Base-by-base conservation (phyloP, 495 filamentous ascomycete genomes). In the Halenospora varia region DNA sequence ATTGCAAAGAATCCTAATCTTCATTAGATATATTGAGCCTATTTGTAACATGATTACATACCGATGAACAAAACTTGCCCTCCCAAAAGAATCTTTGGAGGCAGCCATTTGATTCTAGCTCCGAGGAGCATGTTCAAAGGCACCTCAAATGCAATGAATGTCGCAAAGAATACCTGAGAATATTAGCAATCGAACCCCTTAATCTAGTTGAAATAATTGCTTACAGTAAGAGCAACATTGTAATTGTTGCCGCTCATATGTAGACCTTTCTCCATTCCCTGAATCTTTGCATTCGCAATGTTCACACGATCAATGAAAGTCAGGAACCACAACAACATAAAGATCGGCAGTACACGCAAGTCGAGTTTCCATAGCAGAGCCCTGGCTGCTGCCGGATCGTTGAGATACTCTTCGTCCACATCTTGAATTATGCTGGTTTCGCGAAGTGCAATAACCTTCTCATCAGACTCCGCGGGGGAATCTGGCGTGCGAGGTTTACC, bases 271-370 rank as follows among this genome's bases (percentile, higher is more conserved):
- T 61, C 60, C 62, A 74, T 64, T 17, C 73, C 72, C 2, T 72
- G 69, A 50, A 74, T 63, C 35, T 59, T 68, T 3, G 72, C 73
- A 56, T 75, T 75, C 15, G 70, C 73, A 26, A 75, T 72, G 57
- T 75, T 75, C 24, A 65, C 62, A 2, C 73, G 69, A 52, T 73
- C 71, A 9, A 70, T 61, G 45, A 63, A 64, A 1, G 69, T 60
- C 25, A 71, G 24, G 59, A 68, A 70, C 46, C 62, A 58, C 18
- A 58, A 23, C 22, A 53, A 11, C 35, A 66, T 56, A 4, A 58
- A 15, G 13, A 41, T 18, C n/a, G 55, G 55, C 22, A 58, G 19
- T 2, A 58, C 48, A 15, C 22, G 55, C 9, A 58, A 23, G 25
- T 58, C 55, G n/a, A 24, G 20, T 25, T 56, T 56, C 53, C 53